phyloP scores from a whole-genome alignment of 176 grass and related monocot species.

The Typha latifolia region DNA sequence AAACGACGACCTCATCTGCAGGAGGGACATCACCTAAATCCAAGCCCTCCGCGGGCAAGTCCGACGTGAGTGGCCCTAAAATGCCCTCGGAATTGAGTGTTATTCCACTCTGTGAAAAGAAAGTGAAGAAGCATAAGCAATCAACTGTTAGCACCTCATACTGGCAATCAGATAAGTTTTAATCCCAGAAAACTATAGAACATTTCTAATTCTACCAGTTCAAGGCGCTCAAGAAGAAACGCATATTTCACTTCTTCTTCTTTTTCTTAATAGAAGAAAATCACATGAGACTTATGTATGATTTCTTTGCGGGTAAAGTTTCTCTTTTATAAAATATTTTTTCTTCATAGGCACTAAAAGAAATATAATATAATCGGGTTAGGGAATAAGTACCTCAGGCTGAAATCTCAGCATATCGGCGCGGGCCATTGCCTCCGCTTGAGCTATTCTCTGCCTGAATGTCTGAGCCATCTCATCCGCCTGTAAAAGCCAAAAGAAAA shows the following conservation, averaged over 20 bases:
- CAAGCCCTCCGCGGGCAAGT: conserved; percentile 28
- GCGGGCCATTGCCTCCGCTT: conserved; percentile 94
- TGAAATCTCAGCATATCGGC: conserved; percentile 93
- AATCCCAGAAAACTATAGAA: too few relatives aligned
- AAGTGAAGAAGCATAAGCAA: conserved; percentile 1
- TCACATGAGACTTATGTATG: too few relatives aligned
- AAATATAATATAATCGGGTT: too few relatives aligned
- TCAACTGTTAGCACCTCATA: too few relatives aligned
- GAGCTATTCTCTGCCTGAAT: conserved; percentile 95
- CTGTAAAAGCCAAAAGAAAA: conserved; percentile 22
- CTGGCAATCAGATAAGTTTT: too few relatives aligned
- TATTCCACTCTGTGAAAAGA: conserved; percentile 66
- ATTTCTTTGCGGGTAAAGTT: too few relatives aligned
- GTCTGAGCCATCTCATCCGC: conserved; percentile 98
- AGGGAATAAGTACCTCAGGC: conserved; percentile 51
- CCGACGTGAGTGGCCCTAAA: conserved; percentile 68
- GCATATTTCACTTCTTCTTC: too few relatives aligned
- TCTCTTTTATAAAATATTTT: too few relatives aligned
- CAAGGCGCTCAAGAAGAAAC: too few relatives aligned
- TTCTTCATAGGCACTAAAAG: too few relatives aligned
- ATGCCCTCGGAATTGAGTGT: conserved; percentile 81
- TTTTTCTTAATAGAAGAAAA: too few relatives aligned
- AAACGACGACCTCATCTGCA: not conserved
- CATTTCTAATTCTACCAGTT: too few relatives aligned
- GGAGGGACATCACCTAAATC: conserved; percentile 20